These are phyloP conservation scores for Vitis amurensis DNA, from an alignment of 164 flowering plant species.

Conservation along the genomic window DNA sequence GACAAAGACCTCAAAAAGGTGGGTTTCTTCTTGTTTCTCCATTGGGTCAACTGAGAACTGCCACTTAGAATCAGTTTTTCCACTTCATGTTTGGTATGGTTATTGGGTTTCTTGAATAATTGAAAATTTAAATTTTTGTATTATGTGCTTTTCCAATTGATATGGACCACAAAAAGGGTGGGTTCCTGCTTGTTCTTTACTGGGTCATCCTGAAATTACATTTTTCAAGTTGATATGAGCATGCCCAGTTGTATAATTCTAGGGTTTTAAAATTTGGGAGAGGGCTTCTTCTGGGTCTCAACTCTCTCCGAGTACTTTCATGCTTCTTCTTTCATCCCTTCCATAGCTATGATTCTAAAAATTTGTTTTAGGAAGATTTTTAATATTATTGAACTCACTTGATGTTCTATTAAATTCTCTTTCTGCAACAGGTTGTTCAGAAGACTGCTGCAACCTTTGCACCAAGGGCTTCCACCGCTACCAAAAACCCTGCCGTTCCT, in stretches of 20 bases:
- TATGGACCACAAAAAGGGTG: too few relatives aligned
- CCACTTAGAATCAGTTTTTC: background rate
- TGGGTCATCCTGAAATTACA: too few relatives aligned
- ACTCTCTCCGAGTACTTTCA: too few relatives aligned
- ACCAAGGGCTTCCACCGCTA: constrained; percentile 92
- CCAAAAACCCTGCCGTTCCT: constrained; percentile 91
- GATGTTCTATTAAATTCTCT: background rate
- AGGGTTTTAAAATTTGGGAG: background rate
- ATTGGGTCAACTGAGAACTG: too few relatives aligned
- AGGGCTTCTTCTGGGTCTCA: too few relatives aligned
- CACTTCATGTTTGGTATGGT: background rate
- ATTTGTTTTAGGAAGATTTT: too few relatives aligned
- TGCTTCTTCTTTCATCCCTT: too few relatives aligned
- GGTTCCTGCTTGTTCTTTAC: too few relatives aligned
- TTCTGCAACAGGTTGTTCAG: constrained; percentile 64
- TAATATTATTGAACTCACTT: too few relatives aligned
- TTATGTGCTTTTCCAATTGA: too few relatives aligned
- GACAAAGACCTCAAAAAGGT: constrained; percentile 71
- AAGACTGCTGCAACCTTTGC: constrained; percentile 99
- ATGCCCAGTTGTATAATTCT: background rate
- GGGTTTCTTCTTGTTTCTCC: background rate
- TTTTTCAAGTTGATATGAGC: background rate
- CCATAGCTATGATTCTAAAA: too few relatives aligned
- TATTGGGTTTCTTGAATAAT: background rate
- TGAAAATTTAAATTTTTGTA: too few relatives aligned